Percentiles rank a stretch among this genome's conserved stretches.
phyloP scores from a whole-genome alignment of 2,329 filamentous ascomycete genomes.

The Cryphonectria nitschkei region DNA sequence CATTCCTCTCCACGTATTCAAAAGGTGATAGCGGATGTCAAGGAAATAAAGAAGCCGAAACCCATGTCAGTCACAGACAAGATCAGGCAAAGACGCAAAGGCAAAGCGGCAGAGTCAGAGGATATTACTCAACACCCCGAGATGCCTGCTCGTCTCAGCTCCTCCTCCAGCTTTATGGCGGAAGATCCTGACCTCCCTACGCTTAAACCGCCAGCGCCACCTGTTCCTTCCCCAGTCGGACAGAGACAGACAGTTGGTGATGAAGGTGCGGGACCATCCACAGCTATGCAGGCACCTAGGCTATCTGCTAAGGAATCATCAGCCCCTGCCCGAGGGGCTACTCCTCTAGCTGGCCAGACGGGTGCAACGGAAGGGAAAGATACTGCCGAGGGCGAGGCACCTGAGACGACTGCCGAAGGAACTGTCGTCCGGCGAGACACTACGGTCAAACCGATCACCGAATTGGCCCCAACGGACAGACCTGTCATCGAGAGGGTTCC shows the following conservation, averaged over 20 bases:
- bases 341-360: not conserved
- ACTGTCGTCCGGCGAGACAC: not conserved
- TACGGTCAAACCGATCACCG: not conserved
- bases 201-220: not conserved
- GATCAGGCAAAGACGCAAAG: not conserved
- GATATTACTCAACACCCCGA: not conserved
- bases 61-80: slow-evolving; percentile 3
- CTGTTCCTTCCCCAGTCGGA: not conserved
- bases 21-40: not conserved
- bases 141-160: not conserved
- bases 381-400: not conserved
- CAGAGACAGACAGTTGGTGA: not conserved
- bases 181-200: not conserved
- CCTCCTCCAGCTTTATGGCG: not conserved
- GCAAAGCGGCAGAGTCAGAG: not conserved
- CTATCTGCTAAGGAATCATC: not conserved
- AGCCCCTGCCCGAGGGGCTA: not conserved
- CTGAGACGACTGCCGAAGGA: not conserved
- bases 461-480: not conserved
- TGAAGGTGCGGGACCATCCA: not conserved
- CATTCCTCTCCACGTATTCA: not conserved
- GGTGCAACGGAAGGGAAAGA: not conserved
- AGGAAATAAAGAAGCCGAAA: slow-evolving; percentile 6
- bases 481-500: not conserved
- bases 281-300: not conserved